Conservation (phyloP, 495 filamentous ascomycete species). For the Chlorociboria aeruginascens region DNA sequence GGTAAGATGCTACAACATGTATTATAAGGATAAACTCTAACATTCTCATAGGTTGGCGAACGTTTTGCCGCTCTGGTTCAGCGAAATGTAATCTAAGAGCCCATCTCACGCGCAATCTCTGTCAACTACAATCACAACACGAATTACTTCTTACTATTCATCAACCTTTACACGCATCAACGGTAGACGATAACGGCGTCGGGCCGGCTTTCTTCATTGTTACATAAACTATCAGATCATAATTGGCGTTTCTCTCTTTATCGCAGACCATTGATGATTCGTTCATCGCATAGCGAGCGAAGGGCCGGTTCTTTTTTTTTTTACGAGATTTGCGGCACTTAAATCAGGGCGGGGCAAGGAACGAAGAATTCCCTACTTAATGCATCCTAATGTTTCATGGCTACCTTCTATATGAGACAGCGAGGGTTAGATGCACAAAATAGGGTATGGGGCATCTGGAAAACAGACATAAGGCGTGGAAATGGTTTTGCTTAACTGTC, state of each 20-base stretch:
- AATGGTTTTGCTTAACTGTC: conserved; percentile 11
- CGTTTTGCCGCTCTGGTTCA: conserved; percentile 28
- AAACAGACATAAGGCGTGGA: conserved; percentile 20
- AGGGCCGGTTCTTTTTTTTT: conserved; percentile 15
- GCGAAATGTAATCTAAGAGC: conserved; percentile 5
- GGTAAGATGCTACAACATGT: conserved; percentile 31
- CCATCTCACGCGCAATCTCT: no score
- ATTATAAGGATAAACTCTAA: conserved; percentile 2
- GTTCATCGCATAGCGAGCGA: conserved; percentile 23
- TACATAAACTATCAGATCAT: conserved; percentile 19
- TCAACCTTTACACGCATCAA: not conserved
- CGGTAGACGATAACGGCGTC: not conserved
- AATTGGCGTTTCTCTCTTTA: conserved; percentile 17
- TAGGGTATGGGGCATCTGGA: conserved; percentile 13
- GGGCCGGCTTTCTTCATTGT: conserved; percentile 11
- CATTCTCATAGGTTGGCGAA: conserved; percentile 27
- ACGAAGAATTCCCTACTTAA: conserved; percentile 9
- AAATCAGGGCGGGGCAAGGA: not conserved
- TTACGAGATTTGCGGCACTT: conserved; percentile 16
- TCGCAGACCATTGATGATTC: conserved; percentile 13
- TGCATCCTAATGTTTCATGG: conserved; percentile 19
- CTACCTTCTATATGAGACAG: conserved; percentile 11
- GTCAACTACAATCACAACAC: not conserved
- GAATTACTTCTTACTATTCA: not conserved
- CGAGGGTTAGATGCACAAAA: conserved; percentile 8